phyloP scores from a whole-genome alignment of 1,139 yeast species.

The Chernovozyma sophiae-reginae region DNA sequence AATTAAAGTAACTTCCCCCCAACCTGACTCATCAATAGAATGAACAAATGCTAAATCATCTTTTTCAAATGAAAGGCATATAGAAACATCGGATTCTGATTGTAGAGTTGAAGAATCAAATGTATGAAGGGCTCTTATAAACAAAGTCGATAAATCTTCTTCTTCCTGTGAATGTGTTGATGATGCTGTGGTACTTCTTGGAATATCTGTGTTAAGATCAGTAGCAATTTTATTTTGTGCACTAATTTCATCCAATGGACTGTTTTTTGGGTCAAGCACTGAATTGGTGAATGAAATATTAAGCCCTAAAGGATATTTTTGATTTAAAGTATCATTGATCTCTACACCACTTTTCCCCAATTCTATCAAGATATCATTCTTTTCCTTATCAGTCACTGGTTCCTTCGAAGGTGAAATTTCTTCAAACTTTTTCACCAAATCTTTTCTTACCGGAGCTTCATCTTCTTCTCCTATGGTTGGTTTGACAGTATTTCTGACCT shows the following conservation, averaged over 20 bases:
- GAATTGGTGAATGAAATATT: constrained; percentile 17
- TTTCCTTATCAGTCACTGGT: constrained; percentile 13
- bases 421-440: constrained; percentile 21
- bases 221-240: not conserved
- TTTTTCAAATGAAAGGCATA: constrained; percentile 78
- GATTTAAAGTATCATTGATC: constrained; percentile 5
- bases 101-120: constrained; percentile 71
- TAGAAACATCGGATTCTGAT: constrained; percentile 63
- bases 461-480: constrained; percentile 7
- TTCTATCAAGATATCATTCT: constrained; percentile 13
- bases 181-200: not conserved
- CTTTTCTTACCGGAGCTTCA: constrained; percentile 32
- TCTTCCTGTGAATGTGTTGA: constrained; percentile 16
- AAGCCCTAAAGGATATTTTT: constrained; percentile 14
- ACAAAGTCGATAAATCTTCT: constrained; percentile 42
- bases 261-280: constrained; percentile 17
- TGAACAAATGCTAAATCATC: constrained; percentile 85
- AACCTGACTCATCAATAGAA: constrained; percentile 86
- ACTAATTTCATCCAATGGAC: not conserved
- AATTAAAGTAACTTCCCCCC: constrained; percentile 91
- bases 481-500: not conserved
- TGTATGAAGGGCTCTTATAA: constrained; percentile 68
- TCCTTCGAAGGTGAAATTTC: constrained; percentile 9
- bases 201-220: not conserved
- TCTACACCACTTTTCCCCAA: constrained; percentile 6